phyloP scores from a whole-genome alignment of 2,329 filamentous ascomycete species.

The Phyllosticta paracitricarpa region DNA sequence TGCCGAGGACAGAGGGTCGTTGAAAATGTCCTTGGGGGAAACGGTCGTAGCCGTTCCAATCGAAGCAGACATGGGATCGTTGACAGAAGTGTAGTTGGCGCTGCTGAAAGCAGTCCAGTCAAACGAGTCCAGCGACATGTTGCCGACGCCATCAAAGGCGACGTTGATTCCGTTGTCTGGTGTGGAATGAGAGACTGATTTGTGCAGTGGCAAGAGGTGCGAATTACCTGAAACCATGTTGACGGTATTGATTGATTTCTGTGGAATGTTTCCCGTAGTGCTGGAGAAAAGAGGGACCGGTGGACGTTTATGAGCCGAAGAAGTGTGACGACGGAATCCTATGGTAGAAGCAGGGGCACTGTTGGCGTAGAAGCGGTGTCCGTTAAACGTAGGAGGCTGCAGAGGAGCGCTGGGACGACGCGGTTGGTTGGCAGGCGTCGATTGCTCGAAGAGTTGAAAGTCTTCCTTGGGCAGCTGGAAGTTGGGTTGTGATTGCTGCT shows the following conservation, averaged over 20 bases:
- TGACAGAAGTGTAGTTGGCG: conserved; percentile 35
- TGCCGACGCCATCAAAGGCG: conserved; percentile 3
- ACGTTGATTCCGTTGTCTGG: conserved; percentile 9
- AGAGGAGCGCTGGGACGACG: conserved; percentile 44
- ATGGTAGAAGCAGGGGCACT: conserved; percentile 53
- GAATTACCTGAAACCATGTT: conserved; percentile 26
- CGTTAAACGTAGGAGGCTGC: conserved; percentile 50
- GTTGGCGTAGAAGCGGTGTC: conserved; percentile 57
- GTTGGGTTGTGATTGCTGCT: conserved; percentile 28
- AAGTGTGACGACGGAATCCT: conserved; percentile 46
- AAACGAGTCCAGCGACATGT: conserved; percentile 11
- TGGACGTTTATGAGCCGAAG: conserved; percentile 45
- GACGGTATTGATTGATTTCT: conserved; percentile 23
- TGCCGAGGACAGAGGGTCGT: conserved; percentile 60
- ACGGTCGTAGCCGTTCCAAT: conserved; percentile 47
- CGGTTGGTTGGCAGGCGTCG: conserved; percentile 31
- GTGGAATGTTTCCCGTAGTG: conserved; percentile 43
- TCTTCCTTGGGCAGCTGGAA: conserved; percentile 50
- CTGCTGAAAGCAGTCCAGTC: conserved; percentile 18
- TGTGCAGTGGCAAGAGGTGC: neutral
- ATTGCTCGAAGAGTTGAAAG: conserved; percentile 65
- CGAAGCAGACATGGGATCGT: conserved; percentile 23
- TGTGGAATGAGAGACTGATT: neutral
- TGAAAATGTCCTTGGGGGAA: conserved; percentile 73
- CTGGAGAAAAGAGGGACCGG: conserved; percentile 61